Percentiles rank a stretch among this genome's conserved stretches.
These are phyloP conservation scores for Blastobotrys serpentis DNA, from an alignment of 1,139 yeast genomes.

Conservation along the genomic window DNA sequence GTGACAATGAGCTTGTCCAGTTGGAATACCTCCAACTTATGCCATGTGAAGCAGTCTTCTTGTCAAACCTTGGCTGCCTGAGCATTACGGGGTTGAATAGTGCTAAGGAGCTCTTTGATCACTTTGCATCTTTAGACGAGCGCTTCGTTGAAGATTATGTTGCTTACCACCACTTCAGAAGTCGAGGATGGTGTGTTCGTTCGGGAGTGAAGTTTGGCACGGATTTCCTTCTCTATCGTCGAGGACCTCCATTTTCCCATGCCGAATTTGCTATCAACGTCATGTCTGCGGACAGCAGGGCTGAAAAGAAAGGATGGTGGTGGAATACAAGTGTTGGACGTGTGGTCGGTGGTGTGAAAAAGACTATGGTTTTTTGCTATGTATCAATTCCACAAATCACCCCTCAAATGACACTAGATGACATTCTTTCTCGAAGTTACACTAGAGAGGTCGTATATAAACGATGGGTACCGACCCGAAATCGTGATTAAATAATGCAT, in stretches of 20 bases:
- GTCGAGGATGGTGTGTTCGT: conserved; percentile 93
- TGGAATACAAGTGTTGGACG: conserved; percentile 68
- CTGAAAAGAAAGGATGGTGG: conserved; percentile 56
- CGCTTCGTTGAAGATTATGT: conserved; percentile 50
- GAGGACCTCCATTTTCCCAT: conserved; percentile 95
- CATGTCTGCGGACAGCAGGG: conserved; percentile 40
- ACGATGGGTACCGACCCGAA: conserved; percentile 83
- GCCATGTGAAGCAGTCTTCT: conserved; percentile 73
- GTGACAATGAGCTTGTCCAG: conserved; percentile 42
- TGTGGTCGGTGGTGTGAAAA: conserved; percentile 84
- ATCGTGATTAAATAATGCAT: conserved; percentile 55
- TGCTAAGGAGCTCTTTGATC: conserved; percentile 20
- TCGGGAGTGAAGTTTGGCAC: conserved; percentile 91
- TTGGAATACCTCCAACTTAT: conserved; percentile 72
- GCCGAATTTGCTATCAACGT: conserved; percentile 76
- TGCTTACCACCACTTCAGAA: conserved; percentile 81
- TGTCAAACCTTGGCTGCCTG: conserved; percentile 50
- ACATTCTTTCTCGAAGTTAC: conserved; percentile 11
- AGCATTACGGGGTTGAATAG: conserved; percentile 27
- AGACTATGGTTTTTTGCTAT: conserved; percentile 67
- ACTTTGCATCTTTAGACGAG: conserved; percentile 19
- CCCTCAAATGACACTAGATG: conserved; percentile 18
- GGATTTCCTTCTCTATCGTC: conserved; percentile 72
- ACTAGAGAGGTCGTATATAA: conserved; percentile 66
- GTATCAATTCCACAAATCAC: conserved; percentile 50